Conservation (phyloP, 495 filamentous ascomycete species). For the Penicillium macrosclerotiorum region DNA sequence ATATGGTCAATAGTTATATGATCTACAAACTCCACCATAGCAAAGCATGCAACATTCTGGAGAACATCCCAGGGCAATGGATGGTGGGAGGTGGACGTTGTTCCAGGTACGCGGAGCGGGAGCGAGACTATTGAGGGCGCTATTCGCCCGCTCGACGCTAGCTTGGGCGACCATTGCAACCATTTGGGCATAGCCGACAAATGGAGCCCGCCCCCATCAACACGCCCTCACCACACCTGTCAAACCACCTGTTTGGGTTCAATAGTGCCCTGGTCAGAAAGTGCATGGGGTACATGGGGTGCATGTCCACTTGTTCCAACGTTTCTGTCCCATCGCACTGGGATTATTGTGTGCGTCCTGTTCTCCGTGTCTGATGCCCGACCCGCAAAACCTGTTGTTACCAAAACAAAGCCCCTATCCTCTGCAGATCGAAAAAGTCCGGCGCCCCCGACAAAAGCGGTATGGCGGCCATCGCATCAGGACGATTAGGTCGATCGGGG, state of each 20-base stretch:
- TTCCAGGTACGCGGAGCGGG: background rate
- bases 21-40: constrained; percentile 10
- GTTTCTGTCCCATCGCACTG: background rate
- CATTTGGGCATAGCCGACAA: background rate
- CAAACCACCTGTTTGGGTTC: constrained; percentile 26
- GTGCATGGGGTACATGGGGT: too few species aligned
- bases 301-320: too few species aligned
- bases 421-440: background rate
- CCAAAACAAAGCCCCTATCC: constrained; percentile 3
- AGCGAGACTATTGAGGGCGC: constrained; percentile 21
- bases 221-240: constrained; percentile 10
- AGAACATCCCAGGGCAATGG: constrained; percentile 13
- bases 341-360: background rate
- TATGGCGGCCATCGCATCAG: constrained; percentile 2
- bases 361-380: background rate
- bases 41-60: background rate
- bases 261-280: constrained; percentile 20
- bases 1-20: constrained; percentile 11
- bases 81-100: background rate
- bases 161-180: constrained; percentile 9
- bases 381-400: background rate
- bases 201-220: too few species aligned
- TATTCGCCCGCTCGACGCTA: constrained; percentile 22
- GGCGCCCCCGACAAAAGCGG: constrained; percentile 1
- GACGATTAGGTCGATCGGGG: constrained; percentile 3